Percentiles rank a stretch among this genome's conserved stretches.
phyloP scores from a whole-genome alignment of 768 basidiomycete species.

The Hygrocybe coccinea region DNA sequence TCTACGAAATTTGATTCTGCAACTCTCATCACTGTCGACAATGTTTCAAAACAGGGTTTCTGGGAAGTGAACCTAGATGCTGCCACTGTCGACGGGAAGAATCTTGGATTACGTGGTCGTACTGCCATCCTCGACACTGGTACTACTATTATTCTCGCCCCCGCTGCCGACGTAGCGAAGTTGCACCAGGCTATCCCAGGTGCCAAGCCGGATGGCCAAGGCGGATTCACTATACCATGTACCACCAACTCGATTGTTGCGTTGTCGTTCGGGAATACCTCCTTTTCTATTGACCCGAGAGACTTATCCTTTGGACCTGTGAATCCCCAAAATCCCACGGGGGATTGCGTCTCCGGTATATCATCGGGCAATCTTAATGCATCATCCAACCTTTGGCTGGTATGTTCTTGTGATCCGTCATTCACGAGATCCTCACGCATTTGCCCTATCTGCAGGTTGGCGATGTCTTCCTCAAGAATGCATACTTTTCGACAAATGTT shows the following conservation, averaged over 20 bases:
- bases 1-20: conserved; percentile 55
- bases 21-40: conserved; percentile 56
- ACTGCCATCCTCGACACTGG: conserved; percentile 71
- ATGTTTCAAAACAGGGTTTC: conserved; percentile 66
- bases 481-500: conserved; percentile 63
- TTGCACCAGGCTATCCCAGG: conserved; percentile 43
- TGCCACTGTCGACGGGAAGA: conserved; percentile 53
- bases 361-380: conserved; percentile 56
- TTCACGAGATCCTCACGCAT: neutral
- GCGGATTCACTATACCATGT: conserved; percentile 51
- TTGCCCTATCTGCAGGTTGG: conserved; percentile 37
- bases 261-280: conserved; percentile 43
- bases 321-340: conserved; percentile 49
- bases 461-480: conserved; percentile 75
- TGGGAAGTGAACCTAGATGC: conserved; percentile 70
- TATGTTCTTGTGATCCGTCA: conserved; percentile 25
- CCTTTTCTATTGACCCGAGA: conserved; percentile 55
- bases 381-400: conserved; percentile 58
- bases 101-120: conserved; percentile 50
- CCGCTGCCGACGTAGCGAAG: conserved; percentile 34
- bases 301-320: conserved; percentile 57
- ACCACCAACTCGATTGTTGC: conserved; percentile 39
- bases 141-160: conserved; percentile 50
- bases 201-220: conserved; percentile 40
- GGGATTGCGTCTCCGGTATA: conserved; percentile 70